Evolutionary conservation across 1,139 yeast genomes (phyloP).

Genomic region (Magnusiomyces fungicola): DNA sequence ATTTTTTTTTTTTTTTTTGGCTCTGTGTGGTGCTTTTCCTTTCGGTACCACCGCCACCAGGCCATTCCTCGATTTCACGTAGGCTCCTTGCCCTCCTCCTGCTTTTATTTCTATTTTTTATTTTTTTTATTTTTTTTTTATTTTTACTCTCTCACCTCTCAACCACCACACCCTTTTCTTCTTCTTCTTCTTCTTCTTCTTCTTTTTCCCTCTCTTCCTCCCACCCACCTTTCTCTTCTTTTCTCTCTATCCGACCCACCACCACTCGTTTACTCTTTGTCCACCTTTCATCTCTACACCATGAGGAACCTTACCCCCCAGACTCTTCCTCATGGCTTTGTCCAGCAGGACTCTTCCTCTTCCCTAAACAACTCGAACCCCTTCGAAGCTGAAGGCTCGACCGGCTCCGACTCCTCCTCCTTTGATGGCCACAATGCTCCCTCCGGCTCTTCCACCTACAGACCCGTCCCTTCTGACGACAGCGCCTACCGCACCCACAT

Average conservation of each 20-base stretch:
- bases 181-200: no score
- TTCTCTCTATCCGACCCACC: background rate
- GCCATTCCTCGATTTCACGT: no score
- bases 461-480: background rate
- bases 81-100: no score
- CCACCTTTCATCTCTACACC: background rate
- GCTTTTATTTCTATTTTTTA: no score
- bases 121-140: no score
- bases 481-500: background rate
- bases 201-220: no score
- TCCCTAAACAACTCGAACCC: background rate
- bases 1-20: no score
- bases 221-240: background rate
- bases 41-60: no score
- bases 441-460: background rate
- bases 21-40: no score
- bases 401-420: background rate
- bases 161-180: no score
- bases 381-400: background rate
- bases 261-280: background rate
- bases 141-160: no score
- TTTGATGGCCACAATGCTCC: background rate
- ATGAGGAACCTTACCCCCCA: slow-evolving; percentile 10
- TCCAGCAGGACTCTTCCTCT: slow-evolving; percentile 2
- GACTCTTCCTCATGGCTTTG: background rate